Evolutionary conservation across 352 stramenopile species (phyloP).

Genomic region (Globisporangium splendens): DNA sequence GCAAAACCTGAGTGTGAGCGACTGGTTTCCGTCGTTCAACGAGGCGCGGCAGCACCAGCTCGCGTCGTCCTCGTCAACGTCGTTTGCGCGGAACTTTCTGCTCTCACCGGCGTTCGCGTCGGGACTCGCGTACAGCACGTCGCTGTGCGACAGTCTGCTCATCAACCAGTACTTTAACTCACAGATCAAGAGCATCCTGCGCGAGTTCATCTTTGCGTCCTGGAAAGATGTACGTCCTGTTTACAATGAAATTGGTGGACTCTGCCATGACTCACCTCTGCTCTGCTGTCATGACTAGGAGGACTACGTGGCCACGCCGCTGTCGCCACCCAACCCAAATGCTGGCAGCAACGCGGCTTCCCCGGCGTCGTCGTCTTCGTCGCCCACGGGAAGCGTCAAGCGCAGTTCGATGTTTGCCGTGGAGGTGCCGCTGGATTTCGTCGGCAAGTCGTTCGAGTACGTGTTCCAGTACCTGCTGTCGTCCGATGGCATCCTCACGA

Average conservation of each 20-base stretch:
- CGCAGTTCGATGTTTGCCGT: constrained; percentile 78
- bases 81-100: constrained; percentile 77
- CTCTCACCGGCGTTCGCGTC: constrained; percentile 78
- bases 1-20: constrained; percentile 63
- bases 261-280: constrained; percentile 7
- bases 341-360: constrained; percentile 12
- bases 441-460: constrained; percentile 77
- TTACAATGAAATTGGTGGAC: constrained; percentile 1
- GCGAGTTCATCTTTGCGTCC: constrained; percentile 83
- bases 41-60: constrained; percentile 24
- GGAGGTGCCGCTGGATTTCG: constrained; percentile 79
- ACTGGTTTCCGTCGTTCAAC: constrained; percentile 51
- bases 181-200: constrained; percentile 84
- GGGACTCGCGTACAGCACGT: constrained; percentile 83
- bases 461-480: constrained; percentile 82
- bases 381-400: constrained; percentile 31
- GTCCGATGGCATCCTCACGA: constrained; percentile 72
- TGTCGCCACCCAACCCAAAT: constrained; percentile 15
- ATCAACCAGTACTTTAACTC: constrained; percentile 89
- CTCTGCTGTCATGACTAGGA: constrained; percentile 11
- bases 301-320: constrained; percentile 29
- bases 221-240: constrained; percentile 47
- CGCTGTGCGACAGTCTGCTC: constrained; percentile 79
- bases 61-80: constrained; percentile 42
- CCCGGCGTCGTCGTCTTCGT: constrained; percentile 30